These are phyloP conservation scores for Suhomyces canberraensis DNA, from an alignment of 805 yeast genomes.

Conservation along the genomic window DNA sequence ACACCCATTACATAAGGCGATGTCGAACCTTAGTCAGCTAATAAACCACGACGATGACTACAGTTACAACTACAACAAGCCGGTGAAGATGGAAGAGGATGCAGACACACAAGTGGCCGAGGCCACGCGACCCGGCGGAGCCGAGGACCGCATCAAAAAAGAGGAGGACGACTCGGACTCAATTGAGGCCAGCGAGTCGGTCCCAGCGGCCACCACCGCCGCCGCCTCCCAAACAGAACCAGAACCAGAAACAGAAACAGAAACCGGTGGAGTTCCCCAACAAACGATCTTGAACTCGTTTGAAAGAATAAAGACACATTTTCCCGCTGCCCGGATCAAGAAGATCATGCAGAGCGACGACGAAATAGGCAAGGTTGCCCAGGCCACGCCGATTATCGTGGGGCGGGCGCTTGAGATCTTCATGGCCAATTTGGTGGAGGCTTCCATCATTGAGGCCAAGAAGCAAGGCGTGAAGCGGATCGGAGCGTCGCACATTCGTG, in stretches of 20 bases:
- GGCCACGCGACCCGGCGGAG: no score
- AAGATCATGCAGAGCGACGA: conserved; percentile 97
- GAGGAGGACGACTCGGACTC: neutral
- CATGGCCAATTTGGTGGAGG: conserved; percentile 84
- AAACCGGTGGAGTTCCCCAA: conserved; percentile 17
- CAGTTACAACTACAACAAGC: conserved; percentile 11
- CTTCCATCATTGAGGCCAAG: conserved; percentile 74
- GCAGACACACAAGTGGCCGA: no score
- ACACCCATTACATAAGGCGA: conserved; percentile 5
- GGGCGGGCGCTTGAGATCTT: conserved; percentile 93
- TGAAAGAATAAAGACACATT: conserved; percentile 68
- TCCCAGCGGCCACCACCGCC: neutral
- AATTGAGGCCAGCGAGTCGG: no score
- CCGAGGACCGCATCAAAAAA: neutral
- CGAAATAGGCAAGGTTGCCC: conserved; percentile 97
- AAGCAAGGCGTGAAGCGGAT: conserved; percentile 74
- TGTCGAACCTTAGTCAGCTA: conserved; percentile 26
- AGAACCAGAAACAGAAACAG: neutral
- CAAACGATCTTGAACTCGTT: conserved; percentile 33
- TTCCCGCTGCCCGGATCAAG: conserved; percentile 91
- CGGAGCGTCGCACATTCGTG: conserved; percentile 75
- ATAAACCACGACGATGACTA: conserved; percentile 24
- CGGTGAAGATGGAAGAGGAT: neutral
- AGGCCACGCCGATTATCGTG: conserved; percentile 97
- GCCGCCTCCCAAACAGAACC: neutral